phyloP scores from a whole-genome alignment of 495 filamentous ascomycete genomes.

The Hypoxylon lienhwacheense region DNA sequence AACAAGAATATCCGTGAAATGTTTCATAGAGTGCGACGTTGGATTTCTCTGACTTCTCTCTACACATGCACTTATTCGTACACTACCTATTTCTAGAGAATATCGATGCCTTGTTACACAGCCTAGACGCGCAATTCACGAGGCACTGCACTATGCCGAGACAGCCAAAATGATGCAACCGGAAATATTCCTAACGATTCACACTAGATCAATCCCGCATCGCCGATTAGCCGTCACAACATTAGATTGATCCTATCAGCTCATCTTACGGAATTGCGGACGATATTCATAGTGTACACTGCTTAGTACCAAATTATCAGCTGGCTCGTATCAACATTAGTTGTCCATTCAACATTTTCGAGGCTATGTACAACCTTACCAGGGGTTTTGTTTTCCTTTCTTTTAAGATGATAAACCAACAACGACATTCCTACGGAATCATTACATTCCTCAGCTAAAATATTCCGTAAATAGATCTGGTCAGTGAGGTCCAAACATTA shows the following conservation, averaged over 20 bases:
- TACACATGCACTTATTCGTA: too few species aligned
- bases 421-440: too few species aligned
- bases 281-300: too few species aligned
- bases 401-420: too few species aligned
- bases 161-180: constrained; percentile 32
- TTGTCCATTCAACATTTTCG: too few species aligned
- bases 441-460: too few species aligned
- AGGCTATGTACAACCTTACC: too few species aligned
- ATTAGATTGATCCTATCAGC: constrained; percentile 26
- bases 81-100: constrained; percentile 10
- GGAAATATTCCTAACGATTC: constrained; percentile 25
- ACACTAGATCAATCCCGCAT: constrained; percentile 24
- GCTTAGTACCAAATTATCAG: too few species aligned
- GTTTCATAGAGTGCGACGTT: background rate
- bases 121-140: constrained; percentile 32
- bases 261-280: constrained; percentile 27
- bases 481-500: too few species aligned
- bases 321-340: too few species aligned
- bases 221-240: constrained; percentile 16
- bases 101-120: constrained; percentile 20
- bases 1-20: background rate
- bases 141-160: constrained; percentile 32
- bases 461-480: too few species aligned
- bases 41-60: background rate
- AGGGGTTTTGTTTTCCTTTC: too few species aligned